Evolutionary conservation across 345 rosid species (phyloP), one percentile per base, ranked within the genome.

Genomic region (Excoecaria cochinchinensis): DNA sequence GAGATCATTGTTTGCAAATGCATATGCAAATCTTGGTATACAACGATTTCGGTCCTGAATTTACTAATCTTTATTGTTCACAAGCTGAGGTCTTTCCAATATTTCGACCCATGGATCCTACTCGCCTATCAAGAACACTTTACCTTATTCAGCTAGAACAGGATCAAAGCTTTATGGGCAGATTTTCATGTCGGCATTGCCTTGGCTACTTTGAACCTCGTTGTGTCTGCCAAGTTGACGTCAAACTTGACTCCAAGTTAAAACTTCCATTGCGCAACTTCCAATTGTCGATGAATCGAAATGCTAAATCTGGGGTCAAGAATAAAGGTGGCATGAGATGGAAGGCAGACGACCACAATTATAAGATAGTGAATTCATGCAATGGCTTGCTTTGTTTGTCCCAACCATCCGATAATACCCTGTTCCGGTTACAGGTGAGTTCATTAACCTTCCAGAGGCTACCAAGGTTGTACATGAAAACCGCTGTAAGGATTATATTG

Each of bases 341-440:
- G 62, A 70, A 39, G 8, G 14, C 51, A 4, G 39, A 38, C 15
- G 31, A 51, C 4, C 24, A n/a, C 13, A 39, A 46, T n/a, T 53
- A 48, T 38, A 39, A 38, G 52, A 53, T 10, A 17, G 76, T 75
- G 58, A 75, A 71, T 72, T 75, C 83, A 3, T 76, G 79, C 62
- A 80, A 76, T 76, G 83, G 83, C 8, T 72, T 76, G 46, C 76
- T 80, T 50, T 80, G 83, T 52, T 48, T 80, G 64, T 64, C 63
- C 42, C 50, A 65, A 40, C 61, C 72, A 39, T 19, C n/a, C 6
- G 8, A 12, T 38, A 44, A 68, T 68, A 68, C 19, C 83, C 83
- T 22, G 60, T 40, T 62, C 83, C 79, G 3, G 24, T 80, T 47
- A 67, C 74, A 9, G 76, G 79, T 3, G 76, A 80, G 57, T 76